Evolutionary conservation across 2,329 filamentous ascomycete genomes (phyloP).

Genomic region (Cladophialophora bantiana): DNA sequence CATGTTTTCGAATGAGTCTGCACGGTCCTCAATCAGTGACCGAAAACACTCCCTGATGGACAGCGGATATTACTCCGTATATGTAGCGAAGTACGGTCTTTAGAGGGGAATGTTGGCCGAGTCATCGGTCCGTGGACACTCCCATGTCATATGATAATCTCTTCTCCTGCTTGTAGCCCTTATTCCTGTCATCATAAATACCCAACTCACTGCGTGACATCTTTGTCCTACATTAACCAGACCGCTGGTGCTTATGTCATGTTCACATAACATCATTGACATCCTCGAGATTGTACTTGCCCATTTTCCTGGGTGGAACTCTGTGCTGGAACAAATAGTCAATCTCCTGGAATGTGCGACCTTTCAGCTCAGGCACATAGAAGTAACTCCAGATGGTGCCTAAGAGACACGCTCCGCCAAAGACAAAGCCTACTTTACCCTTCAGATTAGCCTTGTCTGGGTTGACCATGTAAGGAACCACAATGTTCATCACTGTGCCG

Average conservation of each 20-base stretch:
- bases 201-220: background rate
- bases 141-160: background rate
- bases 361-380: constrained; percentile 42
- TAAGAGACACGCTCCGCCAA: constrained; percentile 41
- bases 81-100: background rate
- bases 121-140: background rate
- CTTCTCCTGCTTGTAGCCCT: background rate
- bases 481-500: constrained; percentile 49
- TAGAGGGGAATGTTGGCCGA: background rate
- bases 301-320: constrained; percentile 40
- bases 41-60: background rate
- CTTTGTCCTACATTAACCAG: background rate
- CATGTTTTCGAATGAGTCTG: background rate
- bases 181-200: background rate
- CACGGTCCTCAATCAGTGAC: background rate
- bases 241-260: background rate
- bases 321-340: constrained; percentile 46
- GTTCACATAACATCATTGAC: constrained; percentile 19
- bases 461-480: constrained; percentile 48
- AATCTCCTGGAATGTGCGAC: constrained; percentile 44
- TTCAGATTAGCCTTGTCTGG: constrained; percentile 42
- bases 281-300: constrained; percentile 31
- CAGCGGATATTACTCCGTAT: background rate
- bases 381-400: constrained; percentile 41
- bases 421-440: constrained; percentile 45